Evolutionary conservation across 352 stramenopile species (phyloP).

Genomic region (Phytophthora vignae): DNA sequence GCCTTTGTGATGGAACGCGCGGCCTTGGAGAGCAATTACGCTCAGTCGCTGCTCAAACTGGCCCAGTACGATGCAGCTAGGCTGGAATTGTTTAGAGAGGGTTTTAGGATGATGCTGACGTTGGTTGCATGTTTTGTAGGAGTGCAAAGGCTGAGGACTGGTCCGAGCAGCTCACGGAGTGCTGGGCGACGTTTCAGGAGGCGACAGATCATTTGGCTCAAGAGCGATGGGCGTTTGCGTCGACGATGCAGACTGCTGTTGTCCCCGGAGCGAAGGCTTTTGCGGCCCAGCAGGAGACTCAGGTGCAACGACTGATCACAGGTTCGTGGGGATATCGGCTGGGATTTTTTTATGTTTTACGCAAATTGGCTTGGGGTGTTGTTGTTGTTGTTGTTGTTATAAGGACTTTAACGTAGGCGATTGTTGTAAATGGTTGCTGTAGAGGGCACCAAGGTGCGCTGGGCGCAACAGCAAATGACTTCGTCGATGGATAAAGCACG

Average conservation of each 20-base stretch:
- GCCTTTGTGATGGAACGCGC: constrained; percentile 70
- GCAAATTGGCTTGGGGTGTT: too few species aligned
- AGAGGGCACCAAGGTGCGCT: constrained; percentile 82
- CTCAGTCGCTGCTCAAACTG: constrained; percentile 64
- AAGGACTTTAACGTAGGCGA: constrained; percentile 13
- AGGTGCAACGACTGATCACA: constrained; percentile 78
- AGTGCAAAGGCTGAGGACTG: constrained; percentile 73
- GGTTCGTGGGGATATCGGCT: constrained; percentile 37
- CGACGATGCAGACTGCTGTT: constrained; percentile 70
- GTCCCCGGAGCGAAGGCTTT: constrained; percentile 70
- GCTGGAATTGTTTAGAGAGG: constrained; percentile 1
- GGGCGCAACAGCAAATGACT: constrained; percentile 65
- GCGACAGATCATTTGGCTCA: constrained; percentile 60
- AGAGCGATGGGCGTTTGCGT: constrained; percentile 66
- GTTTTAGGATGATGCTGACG: neutral
- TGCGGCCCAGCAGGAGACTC: constrained; percentile 73
- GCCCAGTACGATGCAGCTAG: constrained; percentile 48
- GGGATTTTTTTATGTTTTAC: too few species aligned
- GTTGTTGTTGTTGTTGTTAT: neutral
- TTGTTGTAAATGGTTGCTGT: constrained; percentile 2
- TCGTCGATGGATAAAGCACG: constrained; percentile 72
- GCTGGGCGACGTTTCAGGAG: constrained; percentile 65
- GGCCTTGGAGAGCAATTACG: constrained; percentile 66
- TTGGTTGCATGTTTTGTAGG: constrained; percentile 29
- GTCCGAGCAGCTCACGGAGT: constrained; percentile 63